A percentile compares a stretch with the other conserved stretches of the same genome.
Evolutionary conservation across 2,329 filamentous ascomycete genomes (phyloP).

Genomic region (Magnaporthiopsis incrustans): DNA sequence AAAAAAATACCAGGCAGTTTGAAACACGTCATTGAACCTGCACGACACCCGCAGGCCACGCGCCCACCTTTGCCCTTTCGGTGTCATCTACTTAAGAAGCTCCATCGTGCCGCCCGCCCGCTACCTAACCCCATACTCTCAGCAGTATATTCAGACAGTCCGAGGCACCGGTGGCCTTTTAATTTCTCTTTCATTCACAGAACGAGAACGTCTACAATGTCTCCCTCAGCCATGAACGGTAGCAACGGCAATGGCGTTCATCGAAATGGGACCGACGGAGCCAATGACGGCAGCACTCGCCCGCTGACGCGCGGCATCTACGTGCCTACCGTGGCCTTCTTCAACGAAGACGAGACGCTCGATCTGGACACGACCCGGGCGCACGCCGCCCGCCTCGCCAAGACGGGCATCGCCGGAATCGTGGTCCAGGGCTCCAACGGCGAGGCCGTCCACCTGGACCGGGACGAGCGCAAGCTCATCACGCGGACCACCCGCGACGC

Average conservation of each 20-base stretch:
- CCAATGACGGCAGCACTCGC: background rate
- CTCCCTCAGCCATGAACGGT: background rate
- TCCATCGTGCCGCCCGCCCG: background rate
- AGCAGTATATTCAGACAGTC: too few relatives aligned
- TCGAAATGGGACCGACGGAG: background rate
- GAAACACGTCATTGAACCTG: too few relatives aligned
- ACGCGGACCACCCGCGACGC: conserved; percentile 51
- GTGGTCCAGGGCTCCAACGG: conserved; percentile 67
- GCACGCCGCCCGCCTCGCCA: conserved; percentile 50
- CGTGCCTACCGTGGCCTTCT: conserved; percentile 57
- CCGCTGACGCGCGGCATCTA: conserved; percentile 38
- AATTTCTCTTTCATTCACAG: too few relatives aligned
- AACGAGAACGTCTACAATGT: background rate
- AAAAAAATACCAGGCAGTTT: too few relatives aligned
- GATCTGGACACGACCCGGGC: conserved; percentile 42
- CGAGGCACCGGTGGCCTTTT: too few relatives aligned
- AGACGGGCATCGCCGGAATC: conserved; percentile 57
- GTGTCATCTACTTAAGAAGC: background rate
- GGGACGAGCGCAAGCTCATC: conserved; percentile 55
- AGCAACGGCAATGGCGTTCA: background rate
- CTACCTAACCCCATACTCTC: background rate
- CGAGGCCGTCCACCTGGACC: conserved; percentile 62
- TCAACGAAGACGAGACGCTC: conserved; percentile 44
- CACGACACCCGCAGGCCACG: too few relatives aligned
- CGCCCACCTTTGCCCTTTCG: too few relatives aligned